A percentile compares a stretch with the other conserved stretches of the same genome.
Evolutionary conservation across 2,329 filamentous ascomycete species (phyloP).

Genomic region (Lojkania enalia): DNA sequence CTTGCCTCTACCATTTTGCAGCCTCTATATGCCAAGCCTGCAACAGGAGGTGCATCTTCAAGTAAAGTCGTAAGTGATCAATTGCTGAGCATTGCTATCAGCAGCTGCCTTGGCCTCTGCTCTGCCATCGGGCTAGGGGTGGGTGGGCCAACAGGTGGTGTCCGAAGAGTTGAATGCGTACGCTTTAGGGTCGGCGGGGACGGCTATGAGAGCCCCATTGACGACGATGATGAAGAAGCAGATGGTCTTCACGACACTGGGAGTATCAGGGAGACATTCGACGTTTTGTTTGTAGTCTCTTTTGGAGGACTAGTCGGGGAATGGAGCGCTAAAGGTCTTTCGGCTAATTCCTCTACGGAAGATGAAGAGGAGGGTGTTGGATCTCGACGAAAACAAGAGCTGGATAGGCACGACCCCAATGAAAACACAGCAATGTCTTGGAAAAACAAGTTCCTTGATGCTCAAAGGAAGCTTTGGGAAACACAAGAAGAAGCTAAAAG

Average conservation of each 20-base stretch:
- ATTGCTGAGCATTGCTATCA: conserved; percentile 45
- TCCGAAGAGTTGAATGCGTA: conserved; percentile 47
- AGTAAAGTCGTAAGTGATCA: conserved; percentile 41
- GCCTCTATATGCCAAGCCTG: conserved; percentile 39
- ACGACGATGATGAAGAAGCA: conserved; percentile 44
- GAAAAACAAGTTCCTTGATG: conserved; percentile 40
- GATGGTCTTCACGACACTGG: conserved; percentile 19
- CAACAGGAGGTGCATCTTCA: conserved; percentile 20
- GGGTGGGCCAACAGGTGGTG: conserved; percentile 35
- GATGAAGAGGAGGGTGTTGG: conserved; percentile 6
- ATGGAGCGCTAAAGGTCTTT: conserved; percentile 49
- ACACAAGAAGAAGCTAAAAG: conserved; percentile 37
- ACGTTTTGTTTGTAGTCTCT: conserved; percentile 48
- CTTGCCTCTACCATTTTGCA: conserved; percentile 51
- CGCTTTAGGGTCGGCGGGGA: conserved; percentile 48
- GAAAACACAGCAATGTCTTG: conserved; percentile 29
- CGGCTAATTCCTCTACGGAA: conserved; percentile 14
- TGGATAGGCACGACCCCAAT: conserved; percentile 14
- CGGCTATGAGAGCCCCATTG: conserved; percentile 45
- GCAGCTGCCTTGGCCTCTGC: conserved; percentile 47
- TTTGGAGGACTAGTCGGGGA: conserved; percentile 48
- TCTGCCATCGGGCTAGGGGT: conserved; percentile 43
- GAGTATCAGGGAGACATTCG: conserved; percentile 46
- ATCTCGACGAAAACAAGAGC: conserved; percentile 9
- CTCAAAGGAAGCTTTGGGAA: conserved; percentile 40